These are phyloP conservation scores for Dalbergia cochinchinensis DNA, from an alignment of 306 rosid genomes.

Conservation along the genomic window DNA sequence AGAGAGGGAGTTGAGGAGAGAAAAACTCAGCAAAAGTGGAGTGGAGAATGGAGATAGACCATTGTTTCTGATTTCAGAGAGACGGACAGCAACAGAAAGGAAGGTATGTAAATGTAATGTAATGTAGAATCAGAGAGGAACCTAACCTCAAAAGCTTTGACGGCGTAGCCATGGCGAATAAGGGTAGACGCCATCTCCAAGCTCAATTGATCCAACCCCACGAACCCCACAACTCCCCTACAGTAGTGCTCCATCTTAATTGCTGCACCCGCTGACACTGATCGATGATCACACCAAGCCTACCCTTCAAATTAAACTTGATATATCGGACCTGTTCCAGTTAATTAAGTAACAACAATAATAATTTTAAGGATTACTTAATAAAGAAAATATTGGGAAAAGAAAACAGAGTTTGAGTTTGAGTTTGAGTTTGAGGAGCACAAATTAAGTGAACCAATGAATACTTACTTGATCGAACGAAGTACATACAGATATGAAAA, in stretches of 20 bases:
- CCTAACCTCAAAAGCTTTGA: conserved; percentile 72
- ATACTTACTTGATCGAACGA: no score
- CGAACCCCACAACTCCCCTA: conserved; percentile 59
- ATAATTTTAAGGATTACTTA: no score
- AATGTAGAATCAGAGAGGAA: not conserved
- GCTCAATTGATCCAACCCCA: conserved; percentile 66
- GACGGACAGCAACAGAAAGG: not conserved
- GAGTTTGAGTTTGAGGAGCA: no score
- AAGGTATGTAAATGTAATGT: not conserved
- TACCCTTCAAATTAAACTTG: no score
- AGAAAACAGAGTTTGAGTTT: no score
- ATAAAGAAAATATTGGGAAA: not conserved
- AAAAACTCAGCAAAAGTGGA: no score
- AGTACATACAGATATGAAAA: not conserved
- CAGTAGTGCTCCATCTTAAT: conserved; percentile 52
- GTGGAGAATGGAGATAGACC: no score
- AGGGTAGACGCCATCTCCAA: conserved; percentile 64
- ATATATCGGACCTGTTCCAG: not conserved
- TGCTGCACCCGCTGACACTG: conserved; percentile 2
- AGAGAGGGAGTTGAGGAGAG: no score
- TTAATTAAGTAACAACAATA: no score
- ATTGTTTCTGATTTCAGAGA: no score
- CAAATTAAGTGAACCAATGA: not conserved
- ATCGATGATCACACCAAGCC: no score
- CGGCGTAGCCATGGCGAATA: conserved; percentile 58